These are phyloP conservation scores for Astraeus odoratus DNA, from an alignment of 768 basidiomycete genomes.

Conservation along the genomic window DNA sequence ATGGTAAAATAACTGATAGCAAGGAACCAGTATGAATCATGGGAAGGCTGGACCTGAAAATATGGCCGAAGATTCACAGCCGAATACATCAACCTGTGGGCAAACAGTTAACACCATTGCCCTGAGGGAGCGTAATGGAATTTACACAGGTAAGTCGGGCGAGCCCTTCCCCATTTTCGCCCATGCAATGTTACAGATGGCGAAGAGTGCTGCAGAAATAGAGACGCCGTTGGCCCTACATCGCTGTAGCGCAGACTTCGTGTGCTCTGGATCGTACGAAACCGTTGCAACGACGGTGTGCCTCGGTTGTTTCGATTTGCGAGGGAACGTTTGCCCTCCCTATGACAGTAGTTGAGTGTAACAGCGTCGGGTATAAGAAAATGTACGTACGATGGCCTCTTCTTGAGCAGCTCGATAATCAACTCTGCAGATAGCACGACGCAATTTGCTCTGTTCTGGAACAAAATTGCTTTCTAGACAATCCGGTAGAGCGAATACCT, in stretches of 20 bases:
- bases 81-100: constrained; percentile 71
- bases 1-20: constrained; percentile 82
- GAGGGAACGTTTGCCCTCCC: constrained; percentile 74
- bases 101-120: neutral
- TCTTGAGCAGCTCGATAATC: constrained; percentile 52
- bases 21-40: constrained; percentile 74
- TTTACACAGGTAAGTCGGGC: constrained; percentile 48
- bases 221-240: constrained; percentile 71
- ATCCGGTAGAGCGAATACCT: constrained; percentile 30
- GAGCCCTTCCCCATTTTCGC: constrained; percentile 39
- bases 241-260: constrained; percentile 54
- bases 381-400: constrained; percentile 26
- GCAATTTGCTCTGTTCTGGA: constrained; percentile 30
- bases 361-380: neutral
- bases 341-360: constrained; percentile 13
- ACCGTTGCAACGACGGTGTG: constrained; percentile 67
- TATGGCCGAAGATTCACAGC: constrained; percentile 73
- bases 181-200: constrained; percentile 73
- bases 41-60: constrained; percentile 35
- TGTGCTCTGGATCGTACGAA: constrained; percentile 47
- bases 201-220: constrained; percentile 69
- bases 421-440: constrained; percentile 40
- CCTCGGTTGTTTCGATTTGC: constrained; percentile 36
- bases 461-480: constrained; percentile 48
- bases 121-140: constrained; percentile 1